Percentiles rank a stretch among this genome's conserved stretches.
Conservation (phyloP, 2,329 filamentous ascomycete species). For the Ceratocystis huliohia region DNA sequence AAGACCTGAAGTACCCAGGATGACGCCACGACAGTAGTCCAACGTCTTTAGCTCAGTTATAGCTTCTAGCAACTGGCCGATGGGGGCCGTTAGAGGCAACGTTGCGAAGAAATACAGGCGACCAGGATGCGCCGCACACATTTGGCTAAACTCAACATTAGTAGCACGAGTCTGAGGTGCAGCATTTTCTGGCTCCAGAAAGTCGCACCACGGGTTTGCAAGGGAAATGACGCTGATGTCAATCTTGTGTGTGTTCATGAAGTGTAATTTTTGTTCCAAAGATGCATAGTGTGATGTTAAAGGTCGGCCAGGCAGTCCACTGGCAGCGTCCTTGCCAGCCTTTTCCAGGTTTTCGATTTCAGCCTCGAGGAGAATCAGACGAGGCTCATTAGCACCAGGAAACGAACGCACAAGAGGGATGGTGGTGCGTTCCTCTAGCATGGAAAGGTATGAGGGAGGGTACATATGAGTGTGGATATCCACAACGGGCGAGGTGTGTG, state of each 20-base stretch:
- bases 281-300: slow-evolving; percentile 75
- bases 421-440: slow-evolving; percentile 44
- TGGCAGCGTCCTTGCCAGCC: slow-evolving; percentile 39
- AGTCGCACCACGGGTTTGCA: slow-evolving; percentile 91
- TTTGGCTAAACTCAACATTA: slow-evolving; percentile 63
- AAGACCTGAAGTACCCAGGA: slow-evolving; percentile 73
- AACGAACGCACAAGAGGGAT: slow-evolving; percentile 64
- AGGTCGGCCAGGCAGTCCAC: slow-evolving; percentile 55
- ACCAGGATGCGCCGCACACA: slow-evolving; percentile 54
- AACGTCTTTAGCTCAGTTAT: slow-evolving; percentile 50
- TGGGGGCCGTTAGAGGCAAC: slow-evolving; percentile 59
- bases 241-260: slow-evolving; percentile 79
- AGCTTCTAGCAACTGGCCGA: slow-evolving; percentile 49
- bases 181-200: slow-evolving; percentile 48
- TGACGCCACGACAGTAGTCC: slow-evolving; percentile 65
- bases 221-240: slow-evolving; percentile 74
- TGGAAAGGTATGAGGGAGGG: slow-evolving; percentile 48
- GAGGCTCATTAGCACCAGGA: slow-evolving; percentile 41
- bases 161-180: slow-evolving; percentile 43
- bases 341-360: slow-evolving; percentile 37
- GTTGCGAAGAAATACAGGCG: slow-evolving; percentile 73
- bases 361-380: slow-evolving; percentile 51
- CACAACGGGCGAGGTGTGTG: slow-evolving; percentile 36
- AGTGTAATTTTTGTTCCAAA: slow-evolving; percentile 64
- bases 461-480: slow-evolving; percentile 62